Evolutionary conservation across 306 rosid genomes (phyloP).

Genomic region (Trichosanthes cucumerina): DNA sequence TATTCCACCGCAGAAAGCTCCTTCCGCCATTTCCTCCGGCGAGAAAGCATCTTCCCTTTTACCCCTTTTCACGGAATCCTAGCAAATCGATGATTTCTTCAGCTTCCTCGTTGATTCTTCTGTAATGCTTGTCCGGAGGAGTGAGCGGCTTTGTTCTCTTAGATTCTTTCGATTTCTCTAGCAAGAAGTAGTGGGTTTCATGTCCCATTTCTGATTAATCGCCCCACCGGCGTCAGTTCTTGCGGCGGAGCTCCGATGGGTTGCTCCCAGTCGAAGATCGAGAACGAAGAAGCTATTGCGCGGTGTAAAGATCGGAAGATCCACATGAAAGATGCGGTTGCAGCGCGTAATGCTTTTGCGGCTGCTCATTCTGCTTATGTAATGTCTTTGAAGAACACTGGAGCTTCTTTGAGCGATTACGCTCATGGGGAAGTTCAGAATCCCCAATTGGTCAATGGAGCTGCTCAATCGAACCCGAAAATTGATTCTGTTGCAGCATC

Average conservation of each 20-base stretch:
- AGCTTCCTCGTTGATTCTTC: neutral
- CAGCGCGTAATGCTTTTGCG: conserved; percentile 78
- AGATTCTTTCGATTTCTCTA: neutral
- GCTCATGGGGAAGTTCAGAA: conserved; percentile 53
- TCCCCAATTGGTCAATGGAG: conserved; percentile 14
- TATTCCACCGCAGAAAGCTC: neutral
- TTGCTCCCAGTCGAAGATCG: conserved; percentile 84
- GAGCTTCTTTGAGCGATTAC: conserved; percentile 78
- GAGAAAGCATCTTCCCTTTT: neutral
- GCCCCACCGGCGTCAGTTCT: neutral
- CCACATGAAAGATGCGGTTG: conserved; percentile 56
- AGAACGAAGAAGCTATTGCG: conserved; percentile 81
- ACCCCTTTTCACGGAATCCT: neutral
- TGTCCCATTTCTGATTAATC: neutral
- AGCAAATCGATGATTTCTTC: neutral
- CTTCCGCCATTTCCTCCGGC: conserved; percentile 7
- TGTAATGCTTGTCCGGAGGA: neutral
- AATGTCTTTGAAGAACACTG: conserved; percentile 54
- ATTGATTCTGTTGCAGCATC: conserved; percentile 26
- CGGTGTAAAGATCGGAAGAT: conserved; percentile 77
- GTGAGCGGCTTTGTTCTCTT: neutral
- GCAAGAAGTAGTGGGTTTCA: neutral
- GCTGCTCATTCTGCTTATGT: conserved; percentile 73
- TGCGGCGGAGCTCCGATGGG: conserved; percentile 39
- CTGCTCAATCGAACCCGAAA: neutral